A percentile compares a stretch with the other conserved stretches of the same genome.
phyloP scores from a whole-genome alignment of 345 rosid genomes.

The Pugionium cornutum region DNA sequence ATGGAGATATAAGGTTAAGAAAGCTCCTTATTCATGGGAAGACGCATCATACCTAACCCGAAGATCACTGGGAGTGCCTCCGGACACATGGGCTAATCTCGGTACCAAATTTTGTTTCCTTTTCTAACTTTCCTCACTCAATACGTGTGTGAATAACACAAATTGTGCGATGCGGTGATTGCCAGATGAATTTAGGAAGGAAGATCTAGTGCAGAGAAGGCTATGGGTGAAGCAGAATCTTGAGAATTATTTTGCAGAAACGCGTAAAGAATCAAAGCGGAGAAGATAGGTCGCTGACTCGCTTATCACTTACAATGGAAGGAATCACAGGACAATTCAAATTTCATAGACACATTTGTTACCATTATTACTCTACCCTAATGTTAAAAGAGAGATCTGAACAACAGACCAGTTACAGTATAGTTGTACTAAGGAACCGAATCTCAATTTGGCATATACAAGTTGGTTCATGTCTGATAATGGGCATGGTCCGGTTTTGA shows the following conservation, averaged over 20 bases:
- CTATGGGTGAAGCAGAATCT: conserved; percentile 80
- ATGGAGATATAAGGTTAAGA: conserved; percentile 81
- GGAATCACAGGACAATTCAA: conserved; percentile 15
- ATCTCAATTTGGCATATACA: conserved; percentile 24
- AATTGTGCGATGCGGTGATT: neutral
- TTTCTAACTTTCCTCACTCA: neutral
- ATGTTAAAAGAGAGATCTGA: conserved; percentile 21
- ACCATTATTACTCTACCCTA: conserved; percentile 21
- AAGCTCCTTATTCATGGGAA: conserved; percentile 81
- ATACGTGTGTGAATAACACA: too few relatives aligned
- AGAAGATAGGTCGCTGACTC: conserved; percentile 55
- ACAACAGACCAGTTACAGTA: conserved; percentile 22
- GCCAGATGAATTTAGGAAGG: conserved; percentile 70
- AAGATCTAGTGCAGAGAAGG: conserved; percentile 66
- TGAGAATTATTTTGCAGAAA: conserved; percentile 70
- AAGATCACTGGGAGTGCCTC: conserved; percentile 58
- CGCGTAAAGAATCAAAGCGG: conserved; percentile 84
- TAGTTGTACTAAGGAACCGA: conserved; percentile 27
- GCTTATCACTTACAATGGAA: conserved; percentile 20
- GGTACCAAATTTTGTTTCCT: conserved; percentile 45
- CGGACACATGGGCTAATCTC: conserved; percentile 69
- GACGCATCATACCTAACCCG: conserved; percentile 79
- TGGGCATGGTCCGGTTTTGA: conserved; percentile 33
- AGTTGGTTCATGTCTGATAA: conserved; percentile 27
- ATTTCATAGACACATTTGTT: conserved; percentile 27